phyloP scores from a whole-genome alignment of 306 rosid species.

The Senna tora region DNA sequence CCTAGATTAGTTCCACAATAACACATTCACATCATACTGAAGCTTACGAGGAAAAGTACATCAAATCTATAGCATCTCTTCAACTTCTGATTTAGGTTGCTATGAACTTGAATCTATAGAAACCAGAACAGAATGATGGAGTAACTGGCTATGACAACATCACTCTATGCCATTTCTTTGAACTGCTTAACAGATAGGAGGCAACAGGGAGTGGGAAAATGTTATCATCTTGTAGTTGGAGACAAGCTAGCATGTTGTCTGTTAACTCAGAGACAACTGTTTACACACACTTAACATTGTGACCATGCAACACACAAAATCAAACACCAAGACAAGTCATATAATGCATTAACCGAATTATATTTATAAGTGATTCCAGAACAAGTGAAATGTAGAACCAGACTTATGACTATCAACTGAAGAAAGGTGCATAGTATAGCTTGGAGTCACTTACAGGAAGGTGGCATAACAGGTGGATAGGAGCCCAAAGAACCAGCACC shows the following conservation, averaged over 20 bases:
- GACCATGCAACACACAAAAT: neutral
- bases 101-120: constrained; percentile 14
- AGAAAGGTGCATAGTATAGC: constrained; percentile 20
- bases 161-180: constrained; percentile 6
- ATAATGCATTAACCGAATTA: neutral
- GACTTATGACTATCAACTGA: constrained; percentile 29
- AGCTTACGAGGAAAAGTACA: neutral
- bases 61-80: neutral
- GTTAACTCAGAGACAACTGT: neutral
- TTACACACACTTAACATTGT: constrained; percentile 3
- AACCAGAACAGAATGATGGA: neutral
- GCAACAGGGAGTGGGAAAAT: constrained; percentile 18
- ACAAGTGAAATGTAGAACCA: constrained; percentile 24
- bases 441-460: constrained; percentile 68
- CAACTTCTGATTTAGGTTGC: constrained; percentile 12
- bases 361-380: constrained; percentile 8
- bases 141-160: constrained; percentile 23
- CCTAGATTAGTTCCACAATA: constrained; percentile 20
- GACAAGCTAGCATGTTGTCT: constrained; percentile 16
- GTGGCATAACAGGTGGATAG: constrained; percentile 67
- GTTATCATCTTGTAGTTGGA: neutral
- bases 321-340: constrained; percentile 10
- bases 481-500: constrained; percentile 90
- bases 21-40: constrained; percentile 13
- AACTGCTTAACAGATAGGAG: constrained; percentile 15